These are phyloP conservation scores for Pseudopyrenochaeta lycopersici DNA, from an alignment of 2,329 filamentous ascomycete species.

Conservation along the genomic window DNA sequence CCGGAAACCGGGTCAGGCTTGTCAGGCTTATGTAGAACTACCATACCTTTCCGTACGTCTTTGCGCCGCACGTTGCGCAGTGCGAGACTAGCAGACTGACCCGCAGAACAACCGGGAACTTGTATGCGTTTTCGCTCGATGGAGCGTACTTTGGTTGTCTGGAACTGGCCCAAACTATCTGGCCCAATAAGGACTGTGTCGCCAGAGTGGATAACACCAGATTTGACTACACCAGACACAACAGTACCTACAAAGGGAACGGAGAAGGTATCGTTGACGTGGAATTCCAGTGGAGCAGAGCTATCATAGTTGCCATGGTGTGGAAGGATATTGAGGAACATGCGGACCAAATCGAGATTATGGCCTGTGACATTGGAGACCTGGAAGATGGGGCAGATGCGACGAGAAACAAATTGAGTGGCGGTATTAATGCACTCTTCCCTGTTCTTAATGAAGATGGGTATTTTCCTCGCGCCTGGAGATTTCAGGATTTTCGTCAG, in stretches of 20 bases:
- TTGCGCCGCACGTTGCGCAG: conserved; percentile 86
- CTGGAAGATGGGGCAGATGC: conserved; percentile 97
- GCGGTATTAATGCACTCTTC: conserved; percentile 96
- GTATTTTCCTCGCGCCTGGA: conserved; percentile 92
- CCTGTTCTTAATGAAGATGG: conserved; percentile 90
- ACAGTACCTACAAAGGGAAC: conserved; percentile 97
- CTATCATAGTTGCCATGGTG: conserved; percentile 93
- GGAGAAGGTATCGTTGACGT: conserved; percentile 97
- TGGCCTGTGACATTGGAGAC: conserved; percentile 97
- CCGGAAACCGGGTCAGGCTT: conserved; percentile 60
- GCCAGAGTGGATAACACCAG: conserved; percentile 84
- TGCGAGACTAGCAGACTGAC: conserved; percentile 92
- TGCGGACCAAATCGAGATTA: conserved; percentile 87
- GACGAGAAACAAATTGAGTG: conserved; percentile 91
- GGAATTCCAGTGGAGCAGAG: conserved; percentile 87
- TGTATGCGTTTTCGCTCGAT: conserved; percentile 94
- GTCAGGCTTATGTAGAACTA: conserved; percentile 86
- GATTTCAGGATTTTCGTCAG: conserved; percentile 93
- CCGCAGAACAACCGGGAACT: conserved; percentile 87
- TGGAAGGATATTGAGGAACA: conserved; percentile 93
- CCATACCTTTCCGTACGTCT: conserved; percentile 97
- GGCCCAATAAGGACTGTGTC: conserved; percentile 90
- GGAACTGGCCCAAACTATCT: conserved; percentile 89
- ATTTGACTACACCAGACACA: conserved; percentile 90
- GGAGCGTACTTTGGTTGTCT: conserved; percentile 83